Conservation (phyloP, 2,329 filamentous ascomycete species). For the Xylaria sp. region DNA sequence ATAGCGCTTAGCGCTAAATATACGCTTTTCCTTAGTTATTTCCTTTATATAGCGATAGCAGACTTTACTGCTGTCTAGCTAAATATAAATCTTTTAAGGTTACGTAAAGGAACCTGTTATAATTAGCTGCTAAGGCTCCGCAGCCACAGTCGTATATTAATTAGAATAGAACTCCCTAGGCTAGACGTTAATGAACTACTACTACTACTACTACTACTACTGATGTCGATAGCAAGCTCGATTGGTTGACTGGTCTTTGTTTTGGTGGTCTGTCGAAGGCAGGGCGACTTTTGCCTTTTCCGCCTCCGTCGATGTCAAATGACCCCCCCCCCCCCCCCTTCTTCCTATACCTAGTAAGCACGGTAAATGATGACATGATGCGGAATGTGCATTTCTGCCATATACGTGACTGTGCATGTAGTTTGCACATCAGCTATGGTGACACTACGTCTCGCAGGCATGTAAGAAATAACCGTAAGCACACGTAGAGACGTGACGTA, state of each 20-base stretch:
- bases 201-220: too few relatives aligned
- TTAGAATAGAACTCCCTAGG: too few relatives aligned
- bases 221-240: neutral
- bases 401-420: neutral
- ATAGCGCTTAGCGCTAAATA: too few relatives aligned
- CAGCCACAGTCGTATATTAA: too few relatives aligned
- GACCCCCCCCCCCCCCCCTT: neutral
- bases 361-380: neutral
- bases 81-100: too few relatives aligned
- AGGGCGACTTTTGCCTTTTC: neutral
- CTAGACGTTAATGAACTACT: too few relatives aligned
- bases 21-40: too few relatives aligned
- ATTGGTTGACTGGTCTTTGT: neutral
- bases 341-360: neutral
- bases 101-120: too few relatives aligned
- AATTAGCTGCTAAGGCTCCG: too few relatives aligned
- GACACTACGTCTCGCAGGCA: neutral
- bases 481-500: slow-evolving; percentile 1
- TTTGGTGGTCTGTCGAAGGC: neutral
- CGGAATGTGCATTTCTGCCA: neutral
- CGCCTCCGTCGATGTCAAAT: neutral
- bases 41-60: too few relatives aligned
- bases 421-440: slow-evolving; percentile 1
- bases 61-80: too few relatives aligned
- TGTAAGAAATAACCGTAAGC: neutral